Evolutionary conservation across 768 basidiomycete species (phyloP).

Genomic region (Antrodiella citrinella): DNA sequence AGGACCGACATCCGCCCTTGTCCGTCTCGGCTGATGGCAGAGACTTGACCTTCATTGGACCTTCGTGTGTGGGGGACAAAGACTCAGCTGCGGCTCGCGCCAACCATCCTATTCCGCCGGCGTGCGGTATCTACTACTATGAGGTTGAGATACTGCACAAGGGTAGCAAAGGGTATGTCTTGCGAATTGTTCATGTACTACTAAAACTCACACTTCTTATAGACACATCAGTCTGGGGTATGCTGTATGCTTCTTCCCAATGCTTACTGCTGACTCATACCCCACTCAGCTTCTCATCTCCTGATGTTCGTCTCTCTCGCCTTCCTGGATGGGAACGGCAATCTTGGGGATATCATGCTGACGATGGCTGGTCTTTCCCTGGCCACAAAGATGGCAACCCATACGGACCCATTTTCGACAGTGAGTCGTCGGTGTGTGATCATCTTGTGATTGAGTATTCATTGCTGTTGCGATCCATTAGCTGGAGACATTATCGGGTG

Average conservation of each 20-base stretch:
- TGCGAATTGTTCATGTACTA: not conserved
- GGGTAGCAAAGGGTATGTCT: slow-evolving; percentile 67
- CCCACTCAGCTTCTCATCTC: slow-evolving; percentile 34
- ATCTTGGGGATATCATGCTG: slow-evolving; percentile 93
- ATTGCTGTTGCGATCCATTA: slow-evolving; percentile 27
- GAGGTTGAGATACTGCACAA: slow-evolving; percentile 82
- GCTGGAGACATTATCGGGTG: slow-evolving; percentile 88
- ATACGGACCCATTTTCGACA: slow-evolving; percentile 76
- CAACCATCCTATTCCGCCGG: slow-evolving; percentile 66
- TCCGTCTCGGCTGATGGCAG: slow-evolving; percentile 64
- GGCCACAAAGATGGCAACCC: slow-evolving; percentile 61
- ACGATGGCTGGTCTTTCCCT: slow-evolving; percentile 75
- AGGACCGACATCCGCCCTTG: slow-evolving; percentile 49
- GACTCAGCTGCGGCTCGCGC: slow-evolving; percentile 85
- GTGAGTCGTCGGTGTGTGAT: slow-evolving; percentile 35
- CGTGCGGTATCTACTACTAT: slow-evolving; percentile 91
- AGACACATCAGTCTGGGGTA: slow-evolving; percentile 83
- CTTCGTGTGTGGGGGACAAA: slow-evolving; percentile 53
- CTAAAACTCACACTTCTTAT: slow-evolving; percentile 11
- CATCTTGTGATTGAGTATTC: not conserved
- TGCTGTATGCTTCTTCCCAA: slow-evolving; percentile 19
- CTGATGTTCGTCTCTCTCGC: slow-evolving; percentile 57
- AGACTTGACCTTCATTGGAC: slow-evolving; percentile 59
- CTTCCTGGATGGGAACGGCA: slow-evolving; percentile 81
- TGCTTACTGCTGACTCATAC: not conserved